Conservation (phyloP, 1,284 basidiomycete species). For the Sutorius eximius region DNA sequence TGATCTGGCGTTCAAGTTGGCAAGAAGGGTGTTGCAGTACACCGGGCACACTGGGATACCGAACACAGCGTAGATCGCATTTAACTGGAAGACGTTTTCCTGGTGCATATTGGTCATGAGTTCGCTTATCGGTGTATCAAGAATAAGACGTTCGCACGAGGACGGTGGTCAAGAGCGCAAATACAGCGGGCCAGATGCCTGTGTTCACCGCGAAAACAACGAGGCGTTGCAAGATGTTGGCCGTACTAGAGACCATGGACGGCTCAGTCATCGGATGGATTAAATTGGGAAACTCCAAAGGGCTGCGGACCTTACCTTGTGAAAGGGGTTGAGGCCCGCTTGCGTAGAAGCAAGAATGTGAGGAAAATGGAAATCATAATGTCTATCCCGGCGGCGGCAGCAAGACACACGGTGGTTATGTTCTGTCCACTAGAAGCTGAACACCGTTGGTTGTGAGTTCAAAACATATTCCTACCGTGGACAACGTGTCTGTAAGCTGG, state of each 20-base stretch:
- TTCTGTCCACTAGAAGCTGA: background rate
- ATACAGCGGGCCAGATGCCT: slow-evolving; percentile 16
- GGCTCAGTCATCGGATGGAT: background rate
- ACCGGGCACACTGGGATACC: slow-evolving; percentile 11
- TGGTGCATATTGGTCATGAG: background rate
- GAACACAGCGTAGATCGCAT: slow-evolving; percentile 3
- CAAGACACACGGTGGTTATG: background rate
- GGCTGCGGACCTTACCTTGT: background rate
- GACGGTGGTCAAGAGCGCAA: slow-evolving; percentile 9
- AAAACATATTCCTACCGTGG: background rate
- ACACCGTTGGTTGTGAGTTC: background rate
- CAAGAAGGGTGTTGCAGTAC: slow-evolving; percentile 19
- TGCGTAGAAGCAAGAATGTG: slow-evolving; percentile 8
- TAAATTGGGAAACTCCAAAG: background rate
- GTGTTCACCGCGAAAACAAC: slow-evolving; percentile 19
- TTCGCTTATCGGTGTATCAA: background rate
- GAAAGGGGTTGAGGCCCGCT: background rate
- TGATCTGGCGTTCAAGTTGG: slow-evolving; percentile 17
- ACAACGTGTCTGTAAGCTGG: background rate
- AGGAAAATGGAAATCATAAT: slow-evolving; percentile 6
- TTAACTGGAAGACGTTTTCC: background rate
- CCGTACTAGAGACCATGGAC: slow-evolving; percentile 1
- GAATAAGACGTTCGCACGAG: slow-evolving; percentile 7
- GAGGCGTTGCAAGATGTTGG: slow-evolving; percentile 10
- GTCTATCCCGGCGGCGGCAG: slow-evolving; percentile 1